Evolutionary conservation across 1,284 basidiomycete genomes (phyloP).

Genomic region (Meripilus lineatus): DNA sequence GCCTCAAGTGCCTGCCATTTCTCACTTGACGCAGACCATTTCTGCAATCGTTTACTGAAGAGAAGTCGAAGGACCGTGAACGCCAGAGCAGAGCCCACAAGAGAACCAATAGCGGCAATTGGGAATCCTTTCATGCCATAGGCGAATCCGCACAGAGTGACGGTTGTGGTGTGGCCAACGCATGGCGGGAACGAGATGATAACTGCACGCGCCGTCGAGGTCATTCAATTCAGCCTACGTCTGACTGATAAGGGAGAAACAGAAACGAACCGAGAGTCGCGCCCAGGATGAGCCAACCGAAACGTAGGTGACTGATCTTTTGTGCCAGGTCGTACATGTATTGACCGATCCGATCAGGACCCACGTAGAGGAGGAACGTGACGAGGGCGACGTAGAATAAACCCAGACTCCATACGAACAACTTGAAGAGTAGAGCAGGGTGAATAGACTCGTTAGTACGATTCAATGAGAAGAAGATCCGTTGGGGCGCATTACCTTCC

Average conservation of each 20-base stretch:
- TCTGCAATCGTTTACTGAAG: conserved; percentile 49
- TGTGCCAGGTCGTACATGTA: conserved; percentile 66
- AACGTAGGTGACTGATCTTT: conserved; percentile 49
- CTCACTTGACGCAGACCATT: conserved; percentile 57
- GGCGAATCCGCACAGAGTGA: conserved; percentile 73
- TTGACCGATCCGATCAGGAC: conserved; percentile 64
- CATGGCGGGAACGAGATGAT: conserved; percentile 74
- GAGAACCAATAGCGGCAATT: conserved; percentile 55
- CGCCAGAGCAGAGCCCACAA: conserved; percentile 62
- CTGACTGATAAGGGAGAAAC: conserved; percentile 2
- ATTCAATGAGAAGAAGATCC: too few relatives aligned
- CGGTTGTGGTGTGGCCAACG: conserved; percentile 64
- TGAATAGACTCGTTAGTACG: background rate
- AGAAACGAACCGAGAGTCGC: conserved; percentile 43
- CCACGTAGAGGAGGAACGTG: conserved; percentile 45
- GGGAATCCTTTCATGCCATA: conserved; percentile 75
- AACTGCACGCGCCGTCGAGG: conserved; percentile 33
- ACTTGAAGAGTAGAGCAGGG: conserved; percentile 17
- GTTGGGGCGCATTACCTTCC: conserved; percentile 14
- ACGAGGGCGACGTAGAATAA: conserved; percentile 41
- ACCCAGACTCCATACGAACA: conserved; percentile 39
- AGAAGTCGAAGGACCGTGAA: conserved; percentile 61
- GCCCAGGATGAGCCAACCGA: conserved; percentile 60
- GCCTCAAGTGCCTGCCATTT: conserved; percentile 76
- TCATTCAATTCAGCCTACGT: conserved; percentile 5